Evolutionary conservation across 1,139 yeast species (phyloP), one percentile per base, ranked within the genome.

Genomic region (Diutina scorzettiae): DNA sequence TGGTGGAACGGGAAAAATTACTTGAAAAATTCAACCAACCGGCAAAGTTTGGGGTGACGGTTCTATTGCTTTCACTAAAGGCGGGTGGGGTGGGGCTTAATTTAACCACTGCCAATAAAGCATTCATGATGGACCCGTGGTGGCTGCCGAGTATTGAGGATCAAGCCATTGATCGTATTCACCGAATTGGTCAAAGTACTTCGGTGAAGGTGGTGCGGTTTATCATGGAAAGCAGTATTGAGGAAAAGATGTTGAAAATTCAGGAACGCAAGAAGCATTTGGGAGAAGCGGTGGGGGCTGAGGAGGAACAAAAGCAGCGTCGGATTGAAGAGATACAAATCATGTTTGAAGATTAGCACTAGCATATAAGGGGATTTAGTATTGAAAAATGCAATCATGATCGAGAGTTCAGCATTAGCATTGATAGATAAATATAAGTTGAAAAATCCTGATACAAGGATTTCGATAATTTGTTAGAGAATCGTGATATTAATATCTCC

Each of bases 71-170:
- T 29, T 83, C 95, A 1, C 63, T 89, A 47, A 89, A 86, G 57
- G 95, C 97, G 0, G 97, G 98, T 16, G 97, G 97, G 4, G 96
- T 89, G 7, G 98, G 98, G 0, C 67, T 91, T 48, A 91, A 91
- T 54, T 64, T 91, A 47, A 89, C 95, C 0, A 76, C 81, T 40
- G 96, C 97, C 0, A 81, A 85, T 0, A 71, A 76, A 37, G 97
- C 95, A 7, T 87, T 80, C 53, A 71, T 91, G 75, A 83, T 91
- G 89, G 97, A 91, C 54, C 97, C 97, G 0, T 91, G 96, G 94
- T 91, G 97, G 97, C 83, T 93, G 21, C 95, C 86, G 37, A 86
- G 95, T 44, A 78, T 85, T 36, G 97, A 91, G 54, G 86, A 85
- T 37, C 97, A 91, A 59, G 97, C 97, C 0, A 86, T 91, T 49